Percentiles rank a stretch among this genome's conserved stretches.
Evolutionary conservation across 2,329 filamentous ascomycete genomes (phyloP).

Genomic region (Arthrinium puccinioides): DNA sequence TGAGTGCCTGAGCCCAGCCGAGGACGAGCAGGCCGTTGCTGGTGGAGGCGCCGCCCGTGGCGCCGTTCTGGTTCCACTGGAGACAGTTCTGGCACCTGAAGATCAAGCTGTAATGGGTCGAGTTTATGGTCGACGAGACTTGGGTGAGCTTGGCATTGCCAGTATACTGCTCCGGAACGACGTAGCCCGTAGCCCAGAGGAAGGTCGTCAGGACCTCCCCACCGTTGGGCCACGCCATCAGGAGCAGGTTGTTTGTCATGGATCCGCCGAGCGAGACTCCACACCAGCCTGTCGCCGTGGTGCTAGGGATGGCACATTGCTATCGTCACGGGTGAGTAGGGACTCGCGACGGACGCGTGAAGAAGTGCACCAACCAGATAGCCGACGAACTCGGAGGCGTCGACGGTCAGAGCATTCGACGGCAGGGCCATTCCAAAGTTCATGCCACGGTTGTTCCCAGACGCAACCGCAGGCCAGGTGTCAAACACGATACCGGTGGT

Average conservation of each 20-base stretch:
- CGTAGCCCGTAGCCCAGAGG: constrained; percentile 51
- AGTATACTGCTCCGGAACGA: constrained; percentile 48
- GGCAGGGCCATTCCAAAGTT: constrained; percentile 50
- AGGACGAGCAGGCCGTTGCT: constrained; percentile 36
- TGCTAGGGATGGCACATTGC: constrained; percentile 37
- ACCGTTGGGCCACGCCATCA: constrained; percentile 50
- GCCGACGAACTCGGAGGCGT: constrained; percentile 52
- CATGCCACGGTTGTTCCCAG: no score
- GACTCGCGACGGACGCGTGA: no score
- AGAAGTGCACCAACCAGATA: constrained; percentile 44
- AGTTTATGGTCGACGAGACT: constrained; percentile 50
- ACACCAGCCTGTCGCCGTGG: constrained; percentile 46
- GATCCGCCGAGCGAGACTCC: constrained; percentile 47
- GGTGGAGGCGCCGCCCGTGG: constrained; percentile 34
- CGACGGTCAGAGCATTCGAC: constrained; percentile 33
- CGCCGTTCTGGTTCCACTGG: constrained; percentile 42
- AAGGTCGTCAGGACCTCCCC: constrained; percentile 49
- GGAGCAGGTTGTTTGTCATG: constrained; percentile 52
- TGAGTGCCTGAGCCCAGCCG: constrained; percentile 48
- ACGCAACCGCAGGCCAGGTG: constrained; percentile 37
- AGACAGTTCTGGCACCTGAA: constrained; percentile 57
- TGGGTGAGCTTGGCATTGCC: constrained; percentile 56
- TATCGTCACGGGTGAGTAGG: no score
- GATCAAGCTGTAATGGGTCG: constrained; percentile 53
- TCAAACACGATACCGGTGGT: constrained; percentile 47